Evolutionary conservation across 148 eudicot species (phyloP).

Genomic region (Salicornia ramosissima): DNA sequence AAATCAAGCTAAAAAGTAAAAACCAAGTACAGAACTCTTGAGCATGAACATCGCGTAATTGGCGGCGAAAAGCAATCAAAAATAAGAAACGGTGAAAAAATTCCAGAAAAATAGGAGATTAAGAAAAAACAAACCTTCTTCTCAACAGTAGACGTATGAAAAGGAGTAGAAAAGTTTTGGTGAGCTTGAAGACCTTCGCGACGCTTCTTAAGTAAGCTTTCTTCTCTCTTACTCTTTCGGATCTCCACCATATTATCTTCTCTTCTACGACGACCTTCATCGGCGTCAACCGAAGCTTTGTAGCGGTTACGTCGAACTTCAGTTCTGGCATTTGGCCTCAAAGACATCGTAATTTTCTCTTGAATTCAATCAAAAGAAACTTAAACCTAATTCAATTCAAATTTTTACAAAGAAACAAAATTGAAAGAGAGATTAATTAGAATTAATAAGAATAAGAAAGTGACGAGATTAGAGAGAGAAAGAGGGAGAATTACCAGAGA

Average conservation of each 20-base stretch:
- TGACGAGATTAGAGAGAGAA: background rate
- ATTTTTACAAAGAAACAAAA: background rate
- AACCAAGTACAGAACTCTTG: background rate
- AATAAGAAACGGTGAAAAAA: background rate
- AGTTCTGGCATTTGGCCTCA: constrained; percentile 44
- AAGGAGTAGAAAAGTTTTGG: constrained; percentile 27
- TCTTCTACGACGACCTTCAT: constrained; percentile 71
- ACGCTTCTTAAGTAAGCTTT: constrained; percentile 69
- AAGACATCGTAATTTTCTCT: constrained; percentile 29
- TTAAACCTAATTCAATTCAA: constrained; percentile 21
- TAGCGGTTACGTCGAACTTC: constrained; percentile 60
- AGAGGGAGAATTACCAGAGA: background rate
- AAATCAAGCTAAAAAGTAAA: background rate
- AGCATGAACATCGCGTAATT: background rate
- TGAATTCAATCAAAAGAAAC: background rate
- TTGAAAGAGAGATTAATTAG: background rate
- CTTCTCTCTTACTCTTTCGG: constrained; percentile 62
- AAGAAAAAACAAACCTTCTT: constrained; percentile 28
- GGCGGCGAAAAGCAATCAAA: background rate
- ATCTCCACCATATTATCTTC: constrained; percentile 78
- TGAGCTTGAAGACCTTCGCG: constrained; percentile 54
- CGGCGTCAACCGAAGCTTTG: constrained; percentile 74
- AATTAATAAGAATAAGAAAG: background rate
- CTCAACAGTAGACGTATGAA: constrained; percentile 30
- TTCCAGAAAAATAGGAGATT: background rate